Base-by-base conservation (phyloP, 73 alveolate genomes). In the Effrenium voratum region DNA sequence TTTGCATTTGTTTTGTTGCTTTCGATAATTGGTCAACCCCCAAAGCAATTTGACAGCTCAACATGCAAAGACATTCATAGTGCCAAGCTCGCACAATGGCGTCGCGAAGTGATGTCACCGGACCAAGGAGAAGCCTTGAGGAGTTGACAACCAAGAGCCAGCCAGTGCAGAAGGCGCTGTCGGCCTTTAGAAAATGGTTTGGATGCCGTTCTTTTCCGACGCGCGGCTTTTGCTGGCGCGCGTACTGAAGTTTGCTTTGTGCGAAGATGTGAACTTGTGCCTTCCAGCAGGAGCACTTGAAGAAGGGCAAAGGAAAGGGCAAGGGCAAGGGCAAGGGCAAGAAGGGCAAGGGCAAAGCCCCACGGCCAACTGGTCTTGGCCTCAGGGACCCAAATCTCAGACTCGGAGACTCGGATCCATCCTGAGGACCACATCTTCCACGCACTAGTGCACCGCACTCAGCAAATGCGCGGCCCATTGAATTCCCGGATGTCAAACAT, bases 301-400 rank as follows among this genome's bases (percentile, higher is more conserved):
- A 90, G 96, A 90, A 90, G 34, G 96, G 96, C 13, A 90, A 90
- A 70, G 96, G 96, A 73, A 4, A 79, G 63, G 95, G 95, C 68
- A 87, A 87, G 36, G 87, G 87, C 28, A 76, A 76, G 43, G 16
- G 36, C 40, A 76, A 76, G 26, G 96, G 96, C 72, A 90, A 90
- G n/a, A n/a, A n/a, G n/a, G 96, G 75, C 75, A 90, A 90, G 32
- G 96, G 96, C 57, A 90, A 90, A 52, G 30, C 96, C n/a, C 63
- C 63, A 38, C 81, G 82, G 36, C 96, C 96, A 49, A 90, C 87
- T 2, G 96, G 96, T 32, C 96, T 90, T 10, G 96, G 73, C 72
- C 1, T 32, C 24, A 26, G 49, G 49, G 6, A 2, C 28, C 46
- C 46, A 30, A 46, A 24, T 32, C 40, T 4, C 75, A 60, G 75